Conservation (phyloP, 805 yeast genomes). For the Cyberlindnera mississippiensis region DNA sequence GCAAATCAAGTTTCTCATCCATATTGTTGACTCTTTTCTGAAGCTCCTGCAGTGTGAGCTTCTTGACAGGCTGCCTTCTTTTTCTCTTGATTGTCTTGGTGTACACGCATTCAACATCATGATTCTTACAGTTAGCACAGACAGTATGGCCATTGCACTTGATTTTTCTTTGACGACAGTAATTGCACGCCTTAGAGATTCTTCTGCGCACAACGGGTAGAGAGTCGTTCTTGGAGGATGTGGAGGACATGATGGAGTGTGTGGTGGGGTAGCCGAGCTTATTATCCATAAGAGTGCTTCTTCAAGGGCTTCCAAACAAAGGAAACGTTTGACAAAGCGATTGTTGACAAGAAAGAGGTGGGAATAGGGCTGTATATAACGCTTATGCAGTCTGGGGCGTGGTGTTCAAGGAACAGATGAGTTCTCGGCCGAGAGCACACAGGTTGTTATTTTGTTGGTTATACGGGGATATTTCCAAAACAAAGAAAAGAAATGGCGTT, state of each 20-base stretch:
- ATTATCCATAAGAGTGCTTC: neutral
- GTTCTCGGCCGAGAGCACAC: too few species aligned
- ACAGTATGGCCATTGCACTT: slow-evolving; percentile 40
- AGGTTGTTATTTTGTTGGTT: too few species aligned
- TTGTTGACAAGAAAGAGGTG: too few species aligned
- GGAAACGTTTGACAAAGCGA: too few species aligned
- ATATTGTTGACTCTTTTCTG: slow-evolving; percentile 22
- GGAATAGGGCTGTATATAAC: too few species aligned
- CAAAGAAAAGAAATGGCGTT: too few species aligned
- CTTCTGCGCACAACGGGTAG: slow-evolving; percentile 26
- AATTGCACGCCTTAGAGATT: slow-evolving; percentile 37
- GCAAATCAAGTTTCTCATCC: slow-evolving; percentile 16
- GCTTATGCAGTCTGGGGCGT: too few species aligned
- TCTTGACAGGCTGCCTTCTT: slow-evolving; percentile 18
- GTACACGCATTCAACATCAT: slow-evolving; percentile 77
- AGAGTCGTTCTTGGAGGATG: neutral
- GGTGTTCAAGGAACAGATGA: too few species aligned
- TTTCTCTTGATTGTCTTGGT: slow-evolving; percentile 24
- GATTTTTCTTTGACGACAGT: slow-evolving; percentile 39
- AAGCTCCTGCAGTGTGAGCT: slow-evolving; percentile 23
- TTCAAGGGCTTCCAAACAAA: too few species aligned
- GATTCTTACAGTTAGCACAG: slow-evolving; percentile 81
- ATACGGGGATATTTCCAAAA: too few species aligned
- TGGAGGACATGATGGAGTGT: neutral
- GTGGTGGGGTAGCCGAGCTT: neutral